Evolutionary conservation across 148 eudicot species (phyloP), one percentile per base, ranked within the genome.

Genomic region (Nyssa sinensis): DNA sequence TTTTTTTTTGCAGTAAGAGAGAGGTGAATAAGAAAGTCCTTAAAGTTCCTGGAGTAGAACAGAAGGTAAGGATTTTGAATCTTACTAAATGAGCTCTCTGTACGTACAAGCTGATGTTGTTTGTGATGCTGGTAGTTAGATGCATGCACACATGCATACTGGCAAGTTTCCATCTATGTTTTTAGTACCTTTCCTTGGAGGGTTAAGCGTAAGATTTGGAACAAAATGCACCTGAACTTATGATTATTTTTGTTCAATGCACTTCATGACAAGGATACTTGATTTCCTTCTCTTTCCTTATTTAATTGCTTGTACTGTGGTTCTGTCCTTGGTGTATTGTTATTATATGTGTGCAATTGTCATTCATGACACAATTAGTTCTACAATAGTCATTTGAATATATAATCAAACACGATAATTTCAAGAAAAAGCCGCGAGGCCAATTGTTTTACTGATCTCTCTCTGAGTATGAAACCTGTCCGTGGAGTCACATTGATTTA

Each of bases 1-100:
- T 59, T 78, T 64, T 31, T 70, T 51, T 72, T 78, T 85, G 86
- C 89, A 96, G 99, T 75, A 95, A 91, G 85, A 91, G 99, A 83
- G 98, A 79, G 84, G 99, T 96, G 57, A 96, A 96, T 77, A 96
- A 93, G 82, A 96, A 95, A 83, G 99, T 96, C 86, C 98, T 93
- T 32, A 96, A 91, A 84, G 99, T 96, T 86, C 99, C 99, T 68
- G 88, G 97, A 16, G 71, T 96, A 61, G 99, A 96, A 68, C 98
- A 91, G 81, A 96, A 96, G 90, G 99, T 93, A 84, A 75, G 62
- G 30, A 30, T 75, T 8, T 44, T 44, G 9, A 8, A 8, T 53
- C 17, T 53, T 53, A 14, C 17, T 5, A 17, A 55, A n/a, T 55
- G 1, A 55, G 23, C 24, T 55, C 21, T 55, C 59, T 55, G 59